A percentile compares a stretch with the other conserved stretches of the same genome.
Evolutionary conservation across 768 basidiomycete species (phyloP).

Genomic region (Hypholoma fasciculare): DNA sequence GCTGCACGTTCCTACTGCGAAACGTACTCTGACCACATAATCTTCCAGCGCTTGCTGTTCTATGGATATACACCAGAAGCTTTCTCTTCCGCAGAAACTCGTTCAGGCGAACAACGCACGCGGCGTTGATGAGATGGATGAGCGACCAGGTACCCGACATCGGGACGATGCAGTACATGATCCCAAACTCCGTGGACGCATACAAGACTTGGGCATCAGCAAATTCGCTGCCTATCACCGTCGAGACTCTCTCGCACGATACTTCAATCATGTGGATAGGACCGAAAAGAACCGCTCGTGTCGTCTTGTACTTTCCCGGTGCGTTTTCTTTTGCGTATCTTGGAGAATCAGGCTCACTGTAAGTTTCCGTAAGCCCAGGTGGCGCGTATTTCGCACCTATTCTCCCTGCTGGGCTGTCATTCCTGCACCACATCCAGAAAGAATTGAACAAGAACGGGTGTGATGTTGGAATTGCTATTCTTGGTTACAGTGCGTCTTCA

Average conservation of each 20-base stretch:
- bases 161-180: slow-evolving; percentile 8
- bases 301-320: slow-evolving; percentile 26
- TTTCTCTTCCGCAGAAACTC: neutral
- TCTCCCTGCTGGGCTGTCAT: neutral
- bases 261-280: slow-evolving; percentile 26
- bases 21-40: neutral
- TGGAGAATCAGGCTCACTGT: neutral
- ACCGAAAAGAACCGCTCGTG: slow-evolving; percentile 23
- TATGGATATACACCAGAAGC: slow-evolving; percentile 1
- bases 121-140: slow-evolving; percentile 4
- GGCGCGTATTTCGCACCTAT: slow-evolving; percentile 13
- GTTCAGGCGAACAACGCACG: neutral
- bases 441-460: slow-evolving; percentile 1
- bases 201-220: slow-evolving; percentile 19
- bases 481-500: slow-evolving; percentile 7
- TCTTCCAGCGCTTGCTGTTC: neutral
- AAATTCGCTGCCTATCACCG: slow-evolving; percentile 6
- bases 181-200: slow-evolving; percentile 9
- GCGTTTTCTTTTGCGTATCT: neutral
- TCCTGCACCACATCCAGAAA: slow-evolving; percentile 14
- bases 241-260: slow-evolving; percentile 24
- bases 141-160: neutral
- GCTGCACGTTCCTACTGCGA: neutral
- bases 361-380: neutral
- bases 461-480: slow-evolving; percentile 8